Evolutionary conservation across 1,284 basidiomycete genomes (phyloP), one percentile per base, ranked within the genome.

Genomic region (Trichosporon sp.): DNA sequence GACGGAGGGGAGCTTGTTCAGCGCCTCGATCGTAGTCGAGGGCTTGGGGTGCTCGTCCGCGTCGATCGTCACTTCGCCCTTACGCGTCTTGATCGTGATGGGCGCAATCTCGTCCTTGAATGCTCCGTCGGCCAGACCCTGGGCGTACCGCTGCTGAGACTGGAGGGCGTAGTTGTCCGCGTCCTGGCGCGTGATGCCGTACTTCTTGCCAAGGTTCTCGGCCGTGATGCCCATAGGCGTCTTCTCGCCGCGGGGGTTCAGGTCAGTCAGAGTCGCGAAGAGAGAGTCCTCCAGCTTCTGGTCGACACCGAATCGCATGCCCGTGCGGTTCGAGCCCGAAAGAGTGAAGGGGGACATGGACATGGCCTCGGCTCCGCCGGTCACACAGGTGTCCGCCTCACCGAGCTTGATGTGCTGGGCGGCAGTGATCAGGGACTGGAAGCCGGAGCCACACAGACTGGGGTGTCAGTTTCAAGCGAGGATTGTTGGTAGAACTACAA

Each of bases 41-140:
- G 81, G 78, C 36, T 84, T 81, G 16, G 84, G 83, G 74, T 85
- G 83, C 71, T 85, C 84, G 71, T 85, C 84, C 7, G 76, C 71
- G 49, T 68, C 62, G 59, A 83, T 73, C 4, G 70, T 63, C 29
- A 72, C 59, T 9, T 75, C 70, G 37, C 78, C 79, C 67, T 78
- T 79, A 63, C 78, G 92, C 74, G 89, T 88, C 83, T 96, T 95
- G 82, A 97, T 87, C 13, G 88, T 89, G n/a, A 99, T 87, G 13
- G 94, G 92, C 1, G 89, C 91, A 63, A 99, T 88, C 83, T 99
- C 96, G 64, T 80, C 74, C 33, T 73, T 71, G 77, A 85, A 86
- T 1, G 81, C 82, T 21, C 81, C 81, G 44, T 76, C 74, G 57
- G 79, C 76, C 74, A 84, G 82, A 1, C 82, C 84, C n/a, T 78